phyloP scores from a whole-genome alignment of 768 basidiomycete species.

The Chalciporus pseudorubinellus region DNA sequence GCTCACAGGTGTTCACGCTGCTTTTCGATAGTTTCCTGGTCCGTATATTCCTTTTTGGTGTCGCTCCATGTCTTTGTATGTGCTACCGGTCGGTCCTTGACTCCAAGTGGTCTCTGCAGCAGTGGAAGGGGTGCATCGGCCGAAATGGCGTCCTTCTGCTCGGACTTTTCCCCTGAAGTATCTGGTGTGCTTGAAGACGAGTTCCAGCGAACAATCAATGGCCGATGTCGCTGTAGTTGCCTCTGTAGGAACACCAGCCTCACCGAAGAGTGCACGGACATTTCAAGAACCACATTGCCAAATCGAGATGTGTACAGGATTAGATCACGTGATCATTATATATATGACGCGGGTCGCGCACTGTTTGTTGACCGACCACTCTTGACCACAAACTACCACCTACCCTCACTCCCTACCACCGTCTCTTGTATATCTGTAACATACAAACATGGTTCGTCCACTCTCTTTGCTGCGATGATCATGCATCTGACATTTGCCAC shows the following conservation, averaged over 20 bases:
- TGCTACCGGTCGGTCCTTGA: constrained; percentile 64
- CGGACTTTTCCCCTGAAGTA: not conserved
- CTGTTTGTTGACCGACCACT: constrained; percentile 32
- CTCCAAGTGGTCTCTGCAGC: constrained; percentile 72
- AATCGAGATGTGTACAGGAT: constrained; percentile 15
- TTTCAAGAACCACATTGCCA: constrained; percentile 18
- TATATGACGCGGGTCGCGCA: constrained; percentile 33
- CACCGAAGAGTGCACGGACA: constrained; percentile 15
- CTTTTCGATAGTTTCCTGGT: constrained; percentile 65
- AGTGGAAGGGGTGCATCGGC: constrained; percentile 29
- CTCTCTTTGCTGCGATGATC: not conserved
- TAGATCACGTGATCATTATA: constrained; percentile 32
- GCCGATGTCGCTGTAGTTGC: constrained; percentile 5
- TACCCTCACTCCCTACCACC: constrained; percentile 7
- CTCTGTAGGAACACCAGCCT: constrained; percentile 8
- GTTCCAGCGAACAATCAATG: constrained; percentile 15
- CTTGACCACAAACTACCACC: constrained; percentile 32
- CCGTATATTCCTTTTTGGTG: constrained; percentile 64
- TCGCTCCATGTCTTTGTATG: constrained; percentile 56
- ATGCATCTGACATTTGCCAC: constrained; percentile 1
- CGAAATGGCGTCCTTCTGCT: not conserved
- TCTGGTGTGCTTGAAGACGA: constrained; percentile 11
- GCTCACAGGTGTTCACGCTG: constrained; percentile 63
- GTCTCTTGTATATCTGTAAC: constrained; percentile 19
- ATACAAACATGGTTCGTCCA: constrained; percentile 26